phyloP scores from a whole-genome alignment of 257 asterid genomes.

The Leonotis leonurus region DNA sequence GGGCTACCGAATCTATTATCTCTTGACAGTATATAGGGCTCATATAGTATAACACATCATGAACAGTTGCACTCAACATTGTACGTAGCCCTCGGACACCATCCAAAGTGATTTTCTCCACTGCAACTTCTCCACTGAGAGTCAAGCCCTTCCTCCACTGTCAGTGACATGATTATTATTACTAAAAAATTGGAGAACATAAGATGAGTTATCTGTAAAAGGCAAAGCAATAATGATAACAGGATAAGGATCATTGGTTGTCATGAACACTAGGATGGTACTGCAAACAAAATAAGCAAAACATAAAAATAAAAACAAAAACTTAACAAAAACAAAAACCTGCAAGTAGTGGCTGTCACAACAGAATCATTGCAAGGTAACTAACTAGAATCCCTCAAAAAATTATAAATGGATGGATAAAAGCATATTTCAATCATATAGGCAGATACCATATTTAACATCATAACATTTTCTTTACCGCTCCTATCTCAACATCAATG shows the following conservation, averaged over 20 bases:
- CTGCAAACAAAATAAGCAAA: background rate
- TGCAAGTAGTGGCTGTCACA: background rate
- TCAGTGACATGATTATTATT: slow-evolving; percentile 1
- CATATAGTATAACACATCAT: slow-evolving; percentile 94
- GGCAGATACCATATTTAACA: background rate
- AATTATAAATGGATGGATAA: background rate
- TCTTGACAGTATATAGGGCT: slow-evolving; percentile 98
- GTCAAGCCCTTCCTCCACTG: slow-evolving; percentile 98
- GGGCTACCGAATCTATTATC: slow-evolving; percentile 80
- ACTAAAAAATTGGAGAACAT: background rate
- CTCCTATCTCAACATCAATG: background rate
- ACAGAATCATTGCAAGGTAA: background rate
- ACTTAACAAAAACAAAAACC: background rate
- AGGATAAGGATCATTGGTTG: background rate
- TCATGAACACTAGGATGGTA: background rate
- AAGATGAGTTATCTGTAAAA: background rate
- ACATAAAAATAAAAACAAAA: background rate
- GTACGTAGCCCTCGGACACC: slow-evolving; percentile 89
- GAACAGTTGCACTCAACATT: slow-evolving; percentile 96
- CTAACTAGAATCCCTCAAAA: background rate
- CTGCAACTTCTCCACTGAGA: slow-evolving; percentile 89
- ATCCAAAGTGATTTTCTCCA: slow-evolving; percentile 78
- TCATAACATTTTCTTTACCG: background rate
- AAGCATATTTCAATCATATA: background rate
- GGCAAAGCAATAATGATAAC: background rate